Evolutionary conservation across 345 rosid genomes (phyloP), one percentile per base, ranked within the genome.

Genomic region (Citrus mangshanensis): DNA sequence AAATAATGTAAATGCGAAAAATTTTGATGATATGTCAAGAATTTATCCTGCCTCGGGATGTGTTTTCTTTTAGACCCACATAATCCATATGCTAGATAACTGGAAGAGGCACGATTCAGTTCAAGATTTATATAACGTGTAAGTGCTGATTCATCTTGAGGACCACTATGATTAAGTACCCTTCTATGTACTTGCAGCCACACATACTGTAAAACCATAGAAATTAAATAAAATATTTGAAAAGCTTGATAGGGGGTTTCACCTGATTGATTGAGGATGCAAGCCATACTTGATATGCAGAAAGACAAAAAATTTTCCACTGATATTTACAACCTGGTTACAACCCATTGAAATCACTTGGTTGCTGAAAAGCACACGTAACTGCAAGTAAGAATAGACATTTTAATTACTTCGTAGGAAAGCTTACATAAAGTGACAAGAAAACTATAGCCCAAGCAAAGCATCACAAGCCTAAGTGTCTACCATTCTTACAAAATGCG

Each of bases 101-200:
- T 21, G 18, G 81, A 78, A 69, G 80, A 70, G 70, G 81, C 70
- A 79, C 66, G 74, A 78, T 81, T 81, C 76, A 68, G 66, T 59
- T 72, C 80, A 64, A 73, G 65, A 68, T 75, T 82, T 81, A 75
- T 68, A 64, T 54, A 21, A 14, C 40, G 24, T 16, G 6, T 18
- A 58, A 34, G 68, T 28, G 7, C 70, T 66, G 72, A 73, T 76
- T 72, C 74, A 73, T 74, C 70, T 49, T 71, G 56, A 86, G 89
- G 85, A 89, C 89, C 88, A 89, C 83, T 38, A 78, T 70, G 73
- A 79, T 54, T 63, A 58, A 76, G 81, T 79, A 59, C 60, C 72
- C 70, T 54, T 35, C 80, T 71, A 78, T 68, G 32, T 79, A 77
- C 77, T 51, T 19, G 68, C 68, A 30, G 62, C 38, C 21, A 78